Base-by-base conservation (phyloP, 208 protist species). In the Tritrichomonas musculus region DNA sequence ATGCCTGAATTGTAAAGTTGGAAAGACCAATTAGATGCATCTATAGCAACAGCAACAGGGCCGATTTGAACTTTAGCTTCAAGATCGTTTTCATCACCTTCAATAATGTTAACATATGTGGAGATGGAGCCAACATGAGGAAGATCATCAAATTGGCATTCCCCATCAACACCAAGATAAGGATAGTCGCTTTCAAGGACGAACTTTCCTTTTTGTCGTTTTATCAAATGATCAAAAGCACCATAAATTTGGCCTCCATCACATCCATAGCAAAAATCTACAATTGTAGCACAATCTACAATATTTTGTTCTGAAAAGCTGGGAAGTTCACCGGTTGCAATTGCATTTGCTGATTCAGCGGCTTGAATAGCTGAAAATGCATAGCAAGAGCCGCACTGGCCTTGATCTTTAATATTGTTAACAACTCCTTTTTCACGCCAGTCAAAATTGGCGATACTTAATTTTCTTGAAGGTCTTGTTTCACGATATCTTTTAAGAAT, bases 331-430 rank as follows among this genome's bases (percentile, higher is more conserved):
- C n/a, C 4, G 39, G 47, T 49, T 14, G 20, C 41, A 14, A 53
- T 82, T 20, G 30, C 41, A n/a, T 47, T 33, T n/a, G 73, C 73
- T 20, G 20, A 82, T 41, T 82, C 14, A 44, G 88, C 53, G 17
- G 22, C 94, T n/a, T n/a, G n/a, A n/a, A n/a, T n/a, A n/a, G n/a
- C n/a, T n/a, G n/a, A n/a, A n/a, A n/a, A n/a, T n/a, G 95, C 93
- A 96, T 95, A 96, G 93, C 95, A 96, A 30, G 93, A 95, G 50
- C 96, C 96, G 94, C 96, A 97, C 25, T 95, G 94, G 64, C 93
- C 95, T 93, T 97, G 96, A 92, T 97, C 93, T 84, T 96, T 96
- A 4, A 95, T 88, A 60, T 65, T 92, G 27, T 94, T 96, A 14
- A 97, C 95, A 53, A 95, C 93, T 5, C 93, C 94, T 64, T 95